Evolutionary conservation across 495 filamentous ascomycete genomes (phyloP), one percentile per base, ranked within the genome.

Genomic region (Peziza echinospora): DNA sequence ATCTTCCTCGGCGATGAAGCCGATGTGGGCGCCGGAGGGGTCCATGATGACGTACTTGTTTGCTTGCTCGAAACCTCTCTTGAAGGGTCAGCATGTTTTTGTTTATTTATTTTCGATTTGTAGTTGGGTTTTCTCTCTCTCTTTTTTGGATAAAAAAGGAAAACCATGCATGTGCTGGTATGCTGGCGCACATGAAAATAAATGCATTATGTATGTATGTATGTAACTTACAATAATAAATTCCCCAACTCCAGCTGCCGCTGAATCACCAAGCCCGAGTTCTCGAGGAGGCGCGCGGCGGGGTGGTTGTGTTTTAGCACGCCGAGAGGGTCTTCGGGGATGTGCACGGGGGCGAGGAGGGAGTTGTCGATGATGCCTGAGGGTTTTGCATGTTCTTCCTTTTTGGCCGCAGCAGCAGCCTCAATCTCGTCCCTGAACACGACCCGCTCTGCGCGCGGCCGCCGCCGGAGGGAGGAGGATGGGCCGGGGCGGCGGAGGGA

Each of bases 1-100:
- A 45, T 79, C 77, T 51, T 71, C 70, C 57, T 82, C 77, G 21
- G 75, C 76, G 60, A 82, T 71, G 51, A 75, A 80, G 13, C 77
- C 77, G 43, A 82, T 65, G 49, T 78, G 76, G 24, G 73, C 71
- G 5, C 77, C 77, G 24, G 71, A 63, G n/a, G 72, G 73, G 64
- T 79, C 71, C 69, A 80, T 71, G 43, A 82, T 78, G 23, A 78
- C 68, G 54, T 82, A 82, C 55, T 70, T 71, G 50, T 82, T 80
- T 13, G 77, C 76, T 60, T 82, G 77, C 60, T 82, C 77, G 49
- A 79, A 82, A 0, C 77, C 76, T 34, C 67, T 69, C n/a, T 26
- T n/a, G n/a, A n/a, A n/a, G n/a, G n/a, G n/a, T n/a, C n/a, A 11
- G 16, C n/a, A 11, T 16, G 24, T 22, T 51, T 6, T 47, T 30